A percentile compares a stretch with the other conserved stretches of the same genome.
These are phyloP conservation scores for Ceratocystis cubensis DNA, from an alignment of 2,329 filamentous ascomycete species.

Conservation along the genomic window DNA sequence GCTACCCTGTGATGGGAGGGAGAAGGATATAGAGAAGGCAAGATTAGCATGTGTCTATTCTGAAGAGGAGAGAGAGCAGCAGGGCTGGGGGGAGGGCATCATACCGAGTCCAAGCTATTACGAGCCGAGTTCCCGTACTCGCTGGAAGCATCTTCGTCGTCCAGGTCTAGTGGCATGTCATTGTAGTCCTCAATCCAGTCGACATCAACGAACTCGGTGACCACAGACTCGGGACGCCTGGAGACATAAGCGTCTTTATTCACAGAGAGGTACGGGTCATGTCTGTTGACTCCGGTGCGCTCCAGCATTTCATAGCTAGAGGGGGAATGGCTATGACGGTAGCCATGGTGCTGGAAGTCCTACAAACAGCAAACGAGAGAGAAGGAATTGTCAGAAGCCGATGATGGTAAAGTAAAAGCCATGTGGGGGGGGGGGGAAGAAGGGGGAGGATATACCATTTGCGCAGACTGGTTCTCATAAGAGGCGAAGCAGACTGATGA, in stretches of 20 bases:
- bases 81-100: conserved; percentile 26
- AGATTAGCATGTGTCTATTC: conserved; percentile 7
- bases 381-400: too few relatives aligned
- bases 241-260: conserved; percentile 35
- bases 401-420: not conserved
- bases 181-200: conserved; percentile 54
- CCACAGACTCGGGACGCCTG: conserved; percentile 52
- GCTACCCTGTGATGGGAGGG: conserved; percentile 39
- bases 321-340: not conserved
- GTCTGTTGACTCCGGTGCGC: conserved; percentile 31
- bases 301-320: conserved; percentile 37
- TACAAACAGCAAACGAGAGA: not conserved
- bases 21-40: not conserved
- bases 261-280: conserved; percentile 50
- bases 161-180: conserved; percentile 21
- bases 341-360: conserved; percentile 19
- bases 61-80: not conserved
- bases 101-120: conserved; percentile 58
- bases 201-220: conserved; percentile 67
- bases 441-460: conserved; percentile 7
- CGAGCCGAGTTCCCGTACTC: conserved; percentile 54
- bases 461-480: conserved; percentile 13
- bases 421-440: not conserved
- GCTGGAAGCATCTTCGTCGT: conserved; percentile 33
- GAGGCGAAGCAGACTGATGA: conserved; percentile 6